A percentile compares a stretch with the other conserved stretches of the same genome.
Conservation (phyloP, 805 yeast species). For the Maudiozyma barnettii region DNA sequence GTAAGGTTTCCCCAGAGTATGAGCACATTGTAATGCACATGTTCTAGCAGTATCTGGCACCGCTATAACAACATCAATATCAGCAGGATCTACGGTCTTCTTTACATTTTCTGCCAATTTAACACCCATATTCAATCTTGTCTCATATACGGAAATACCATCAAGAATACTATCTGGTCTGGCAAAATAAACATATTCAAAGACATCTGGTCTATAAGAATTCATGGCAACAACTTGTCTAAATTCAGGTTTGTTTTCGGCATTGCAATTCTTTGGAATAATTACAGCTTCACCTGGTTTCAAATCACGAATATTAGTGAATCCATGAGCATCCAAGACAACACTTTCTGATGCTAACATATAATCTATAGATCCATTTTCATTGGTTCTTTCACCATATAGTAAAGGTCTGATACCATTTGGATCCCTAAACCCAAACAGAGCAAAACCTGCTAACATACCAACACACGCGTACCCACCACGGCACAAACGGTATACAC, state of each 20-base stretch:
- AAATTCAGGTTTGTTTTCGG: conserved; percentile 50
- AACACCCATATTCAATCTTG: conserved; percentile 89
- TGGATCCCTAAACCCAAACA: conserved; percentile 95
- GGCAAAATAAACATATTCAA: conserved; percentile 96
- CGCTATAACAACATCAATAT: conserved; percentile 90
- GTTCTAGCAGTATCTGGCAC: conserved; percentile 98
- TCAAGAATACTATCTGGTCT: conserved; percentile 94
- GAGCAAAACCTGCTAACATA: conserved; percentile 90
- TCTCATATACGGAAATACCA: conserved; percentile 91
- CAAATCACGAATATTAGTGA: conserved; percentile 67
- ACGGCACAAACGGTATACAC: conserved; percentile 69
- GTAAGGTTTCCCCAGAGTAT: conserved; percentile 67
- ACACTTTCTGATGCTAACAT: conserved; percentile 95
- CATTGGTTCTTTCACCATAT: conserved; percentile 68
- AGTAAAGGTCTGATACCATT: conserved; percentile 90
- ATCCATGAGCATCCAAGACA: conserved; percentile 87
- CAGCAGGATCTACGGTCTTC: conserved; percentile 38
- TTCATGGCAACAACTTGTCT: conserved; percentile 73
- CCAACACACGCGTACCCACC: conserved; percentile 98
- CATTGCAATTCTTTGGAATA: conserved; percentile 63
- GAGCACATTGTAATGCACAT: conserved; percentile 87
- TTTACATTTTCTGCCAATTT: conserved; percentile 69
- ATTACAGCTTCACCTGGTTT: conserved; percentile 95
- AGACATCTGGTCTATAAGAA: conserved; percentile 87
- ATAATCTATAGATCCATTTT: conserved; percentile 68